These are phyloP conservation scores for Lecanoromycetidae sp. DNA, from an alignment of 2,329 filamentous ascomycete genomes.

Conservation along the genomic window DNA sequence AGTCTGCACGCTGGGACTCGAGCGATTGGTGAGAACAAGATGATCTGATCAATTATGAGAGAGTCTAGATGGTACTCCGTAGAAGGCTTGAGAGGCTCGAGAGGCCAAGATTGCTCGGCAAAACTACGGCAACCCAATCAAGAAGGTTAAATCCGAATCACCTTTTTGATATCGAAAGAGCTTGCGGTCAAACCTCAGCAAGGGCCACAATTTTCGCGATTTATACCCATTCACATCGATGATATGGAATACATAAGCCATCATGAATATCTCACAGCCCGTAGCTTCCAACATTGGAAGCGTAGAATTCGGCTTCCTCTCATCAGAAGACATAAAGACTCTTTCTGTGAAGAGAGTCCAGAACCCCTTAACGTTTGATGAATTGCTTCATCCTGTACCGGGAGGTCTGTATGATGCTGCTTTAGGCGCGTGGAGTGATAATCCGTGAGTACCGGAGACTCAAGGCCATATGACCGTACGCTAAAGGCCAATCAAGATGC, in stretches of 20 bases:
- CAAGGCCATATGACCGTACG: conserved; percentile 9
- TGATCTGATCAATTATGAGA: no score
- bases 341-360: conserved; percentile 91
- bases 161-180: neutral
- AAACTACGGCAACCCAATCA: no score
- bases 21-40: neutral
- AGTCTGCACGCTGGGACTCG: neutral
- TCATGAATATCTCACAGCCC: conserved; percentile 47
- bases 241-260: conserved; percentile 15
- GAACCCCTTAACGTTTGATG: conserved; percentile 89
- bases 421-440: conserved; percentile 77
- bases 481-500: conserved; percentile 46
- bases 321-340: conserved; percentile 67
- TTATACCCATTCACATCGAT: neutral
- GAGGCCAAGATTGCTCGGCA: no score
- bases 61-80: no score
- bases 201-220: neutral
- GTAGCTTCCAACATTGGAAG: conserved; percentile 70
- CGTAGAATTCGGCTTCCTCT: conserved; percentile 82
- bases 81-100: no score
- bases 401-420: conserved; percentile 89
- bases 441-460: conserved; percentile 48
- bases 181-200: neutral
- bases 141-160: neutral
- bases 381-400: conserved; percentile 73